Percentiles rank a stretch among this genome's conserved stretches.
These are phyloP conservation scores for Gaultheria prostrata DNA, from an alignment of 148 eudicot species.

Conservation along the genomic window DNA sequence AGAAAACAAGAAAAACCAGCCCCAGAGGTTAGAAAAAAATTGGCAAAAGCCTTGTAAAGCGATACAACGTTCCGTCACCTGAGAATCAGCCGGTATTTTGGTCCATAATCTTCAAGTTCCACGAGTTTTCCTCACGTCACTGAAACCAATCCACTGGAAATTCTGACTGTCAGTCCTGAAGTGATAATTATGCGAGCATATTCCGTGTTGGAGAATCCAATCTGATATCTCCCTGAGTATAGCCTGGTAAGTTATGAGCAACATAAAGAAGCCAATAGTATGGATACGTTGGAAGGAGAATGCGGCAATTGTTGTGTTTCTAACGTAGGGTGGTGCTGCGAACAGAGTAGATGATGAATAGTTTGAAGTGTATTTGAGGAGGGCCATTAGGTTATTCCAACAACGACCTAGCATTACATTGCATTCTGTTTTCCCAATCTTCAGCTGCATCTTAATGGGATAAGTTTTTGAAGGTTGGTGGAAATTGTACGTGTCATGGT, in stretches of 20 bases:
- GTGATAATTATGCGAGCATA: neutral
- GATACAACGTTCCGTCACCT: neutral
- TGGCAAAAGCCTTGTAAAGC: constrained; percentile 25
- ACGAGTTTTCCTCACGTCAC: neutral
- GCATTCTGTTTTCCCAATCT: neutral
- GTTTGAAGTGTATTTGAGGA: neutral
- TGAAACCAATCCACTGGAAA: neutral
- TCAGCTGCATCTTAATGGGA: neutral
- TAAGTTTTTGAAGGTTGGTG: neutral
- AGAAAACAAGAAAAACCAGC: constrained; percentile 19
- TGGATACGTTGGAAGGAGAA: neutral
- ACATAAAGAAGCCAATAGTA: neutral
- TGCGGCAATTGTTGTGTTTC: neutral
- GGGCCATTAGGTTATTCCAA: neutral
- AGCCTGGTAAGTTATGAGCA: neutral
- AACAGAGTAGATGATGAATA: neutral
- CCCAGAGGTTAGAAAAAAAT: constrained; percentile 9
- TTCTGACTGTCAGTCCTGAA: neutral
- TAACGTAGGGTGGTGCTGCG: neutral
- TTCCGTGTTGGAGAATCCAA: neutral
- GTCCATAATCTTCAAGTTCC: neutral
- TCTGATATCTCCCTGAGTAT: neutral
- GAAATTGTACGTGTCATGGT: neutral
- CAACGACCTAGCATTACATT: neutral
- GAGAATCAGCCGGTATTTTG: neutral